phyloP scores from a whole-genome alignment of 2,329 filamentous ascomycete species.

The Trichophyton rubrum region DNA sequence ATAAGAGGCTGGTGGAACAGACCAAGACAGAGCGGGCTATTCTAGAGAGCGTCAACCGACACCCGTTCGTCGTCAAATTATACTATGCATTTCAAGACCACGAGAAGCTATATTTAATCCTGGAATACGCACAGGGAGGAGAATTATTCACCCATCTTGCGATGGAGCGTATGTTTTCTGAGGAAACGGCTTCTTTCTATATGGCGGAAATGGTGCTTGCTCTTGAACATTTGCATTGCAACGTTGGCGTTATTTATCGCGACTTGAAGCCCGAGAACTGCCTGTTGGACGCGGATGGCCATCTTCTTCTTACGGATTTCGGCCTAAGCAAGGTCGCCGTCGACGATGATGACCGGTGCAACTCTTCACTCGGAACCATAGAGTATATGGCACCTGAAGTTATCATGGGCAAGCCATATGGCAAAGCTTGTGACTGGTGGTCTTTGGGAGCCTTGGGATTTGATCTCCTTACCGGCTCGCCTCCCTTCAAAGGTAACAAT shows the following conservation, averaged over 20 bases:
- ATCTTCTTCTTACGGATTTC: slow-evolving; percentile 91
- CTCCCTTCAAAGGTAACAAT: slow-evolving; percentile 83
- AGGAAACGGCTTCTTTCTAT: slow-evolving; percentile 85
- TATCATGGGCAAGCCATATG: slow-evolving; percentile 74
- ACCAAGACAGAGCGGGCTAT: slow-evolving; percentile 95
- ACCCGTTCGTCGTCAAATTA: slow-evolving; percentile 95
- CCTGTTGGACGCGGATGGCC: slow-evolving; percentile 78
- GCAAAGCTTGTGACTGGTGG: slow-evolving; percentile 97
- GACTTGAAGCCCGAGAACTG: slow-evolving; percentile 98
- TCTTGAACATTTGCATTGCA: slow-evolving; percentile 81
- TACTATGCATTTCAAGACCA: slow-evolving; percentile 98
- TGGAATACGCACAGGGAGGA: slow-evolving; percentile 94
- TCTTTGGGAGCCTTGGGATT: slow-evolving; percentile 85
- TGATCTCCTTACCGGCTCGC: slow-evolving; percentile 82
- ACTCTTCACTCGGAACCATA: slow-evolving; percentile 84
- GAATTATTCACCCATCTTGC: slow-evolving; percentile 93
- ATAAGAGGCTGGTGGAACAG: slow-evolving; percentile 92
- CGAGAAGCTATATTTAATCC: slow-evolving; percentile 91
- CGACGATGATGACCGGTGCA: slow-evolving; percentile 57
- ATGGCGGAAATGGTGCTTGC: slow-evolving; percentile 97
- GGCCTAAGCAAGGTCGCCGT: slow-evolving; percentile 89
- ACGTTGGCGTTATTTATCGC: slow-evolving; percentile 86
- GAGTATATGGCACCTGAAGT: slow-evolving; percentile 99
- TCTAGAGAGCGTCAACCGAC: slow-evolving; percentile 86
- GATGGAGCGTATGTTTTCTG: slow-evolving; percentile 88